A percentile compares a stretch with the other conserved stretches of the same genome.
Conservation (phyloP, 2,329 filamentous ascomycete genomes). For the Ceratocystis papillata region DNA sequence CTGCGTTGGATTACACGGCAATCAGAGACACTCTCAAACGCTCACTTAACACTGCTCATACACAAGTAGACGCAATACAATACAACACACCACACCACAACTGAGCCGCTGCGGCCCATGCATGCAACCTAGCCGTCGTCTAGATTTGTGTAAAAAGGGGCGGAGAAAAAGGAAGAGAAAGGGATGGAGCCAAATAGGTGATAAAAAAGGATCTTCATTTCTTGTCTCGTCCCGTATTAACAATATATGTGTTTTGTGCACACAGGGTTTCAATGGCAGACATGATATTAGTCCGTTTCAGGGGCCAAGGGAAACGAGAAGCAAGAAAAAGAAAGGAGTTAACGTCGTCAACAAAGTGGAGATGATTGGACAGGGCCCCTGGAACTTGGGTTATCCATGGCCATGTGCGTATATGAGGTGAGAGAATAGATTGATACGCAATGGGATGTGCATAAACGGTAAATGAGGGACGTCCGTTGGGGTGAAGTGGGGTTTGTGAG, state of each 20-base stretch:
- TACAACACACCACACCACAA: no score
- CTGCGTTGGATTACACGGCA: constrained; percentile 11
- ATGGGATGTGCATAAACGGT: no score
- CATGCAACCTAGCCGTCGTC: no score
- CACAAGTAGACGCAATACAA: no score
- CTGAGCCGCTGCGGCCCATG: no score
- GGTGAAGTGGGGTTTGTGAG: no score
- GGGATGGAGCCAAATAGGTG: constrained; percentile 24
- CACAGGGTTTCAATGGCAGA: constrained; percentile 20
- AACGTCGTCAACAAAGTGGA: background rate
- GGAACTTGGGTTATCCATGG: background rate
- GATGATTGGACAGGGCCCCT: background rate
- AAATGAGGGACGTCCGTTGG: no score
- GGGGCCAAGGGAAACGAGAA: constrained; percentile 9
- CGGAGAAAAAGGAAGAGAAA: constrained; percentile 8
- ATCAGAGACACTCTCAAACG: constrained; percentile 24
- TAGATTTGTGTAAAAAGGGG: constrained; percentile 20
- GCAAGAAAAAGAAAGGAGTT: background rate
- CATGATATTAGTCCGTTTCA: constrained; percentile 19
- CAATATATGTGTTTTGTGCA: background rate
- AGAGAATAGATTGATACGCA: no score
- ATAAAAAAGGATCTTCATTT: background rate
- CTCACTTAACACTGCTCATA: constrained; percentile 15
- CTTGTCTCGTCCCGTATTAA: constrained; percentile 6
- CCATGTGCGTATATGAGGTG: background rate